Conservation (phyloP, 73 alveolate genomes). For the Uronychia binucleata region DNA sequence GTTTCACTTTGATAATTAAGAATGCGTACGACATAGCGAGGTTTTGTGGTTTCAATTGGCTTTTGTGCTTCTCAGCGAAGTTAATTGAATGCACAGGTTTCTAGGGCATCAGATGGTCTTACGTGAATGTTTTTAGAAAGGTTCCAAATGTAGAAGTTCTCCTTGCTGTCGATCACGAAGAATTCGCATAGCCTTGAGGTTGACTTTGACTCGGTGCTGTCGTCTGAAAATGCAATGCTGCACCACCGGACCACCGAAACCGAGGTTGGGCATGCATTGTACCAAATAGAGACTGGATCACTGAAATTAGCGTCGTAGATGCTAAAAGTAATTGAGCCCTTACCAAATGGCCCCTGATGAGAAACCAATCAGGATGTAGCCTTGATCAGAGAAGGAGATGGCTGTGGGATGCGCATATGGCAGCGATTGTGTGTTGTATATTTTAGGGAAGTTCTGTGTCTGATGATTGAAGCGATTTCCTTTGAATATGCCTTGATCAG, state of each 20-base stretch:
- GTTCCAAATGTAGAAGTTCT: slow-evolving; percentile 7
- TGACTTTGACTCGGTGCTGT: slow-evolving; percentile 25
- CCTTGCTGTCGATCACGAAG: slow-evolving; percentile 52
- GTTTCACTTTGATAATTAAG: too few species aligned
- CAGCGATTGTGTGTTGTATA: background rate
- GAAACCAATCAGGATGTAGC: slow-evolving; percentile 45
- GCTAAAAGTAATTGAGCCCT: background rate
- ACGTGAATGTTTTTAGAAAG: slow-evolving; percentile 31
- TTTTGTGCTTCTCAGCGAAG: slow-evolving; percentile 41
- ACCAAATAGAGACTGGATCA: slow-evolving; percentile 50
- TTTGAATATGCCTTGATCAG: slow-evolving; percentile 7
- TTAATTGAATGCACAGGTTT: slow-evolving; percentile 55
- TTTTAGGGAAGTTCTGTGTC: background rate
- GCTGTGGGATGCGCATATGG: slow-evolving; percentile 17
- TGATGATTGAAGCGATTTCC: background rate
- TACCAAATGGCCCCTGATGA: slow-evolving; percentile 55
- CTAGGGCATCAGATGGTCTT: background rate
- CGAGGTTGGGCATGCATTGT: slow-evolving; percentile 30
- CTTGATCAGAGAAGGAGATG: slow-evolving; percentile 43
- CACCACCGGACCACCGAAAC: slow-evolving; percentile 45
- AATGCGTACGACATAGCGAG: too few species aligned
- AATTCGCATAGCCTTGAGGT: slow-evolving; percentile 54
- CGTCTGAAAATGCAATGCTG: slow-evolving; percentile 33
- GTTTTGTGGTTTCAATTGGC: slow-evolving; percentile 8
- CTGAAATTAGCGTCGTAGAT: slow-evolving; percentile 34